Evolutionary conservation across 768 basidiomycete genomes (phyloP).

Genomic region (Ramaria rubella): DNA sequence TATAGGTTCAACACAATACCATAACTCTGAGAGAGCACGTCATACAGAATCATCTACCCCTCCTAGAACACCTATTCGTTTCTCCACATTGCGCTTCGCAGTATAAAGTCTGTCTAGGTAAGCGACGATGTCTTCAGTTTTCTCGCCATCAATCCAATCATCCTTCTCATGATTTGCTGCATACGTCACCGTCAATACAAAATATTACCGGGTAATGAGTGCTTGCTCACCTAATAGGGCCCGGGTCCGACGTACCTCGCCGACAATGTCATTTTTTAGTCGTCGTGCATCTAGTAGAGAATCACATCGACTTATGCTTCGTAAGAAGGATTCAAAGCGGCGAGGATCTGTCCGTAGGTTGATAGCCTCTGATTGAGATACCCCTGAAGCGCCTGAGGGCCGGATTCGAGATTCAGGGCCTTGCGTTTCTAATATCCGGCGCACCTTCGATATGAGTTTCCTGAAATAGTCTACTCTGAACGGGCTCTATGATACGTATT

Average conservation of each 20-base stretch:
- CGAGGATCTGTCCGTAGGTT: conserved; percentile 74
- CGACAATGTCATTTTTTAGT: conserved; percentile 84
- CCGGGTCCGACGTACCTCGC: conserved; percentile 83
- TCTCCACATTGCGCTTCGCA: conserved; percentile 82
- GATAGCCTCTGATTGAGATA: conserved; percentile 57
- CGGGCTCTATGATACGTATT: not conserved
- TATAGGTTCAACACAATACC: not conserved
- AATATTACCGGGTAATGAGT: not conserved
- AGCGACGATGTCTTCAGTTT: conserved; percentile 76
- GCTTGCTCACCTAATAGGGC: conserved; percentile 52
- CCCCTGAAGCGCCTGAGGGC: conserved; percentile 26
- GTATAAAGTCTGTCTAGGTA: conserved; percentile 85
- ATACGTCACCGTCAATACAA: not conserved
- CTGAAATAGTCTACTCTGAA: conserved; percentile 29
- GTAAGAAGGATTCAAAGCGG: conserved; percentile 87
- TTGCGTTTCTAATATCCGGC: conserved; percentile 77
- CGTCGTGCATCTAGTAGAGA: conserved; percentile 85
- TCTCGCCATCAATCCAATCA: conserved; percentile 83
- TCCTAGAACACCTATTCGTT: conserved; percentile 75
- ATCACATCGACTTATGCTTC: conserved; percentile 73
- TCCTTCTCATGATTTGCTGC: conserved; percentile 80
- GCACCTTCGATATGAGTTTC: conserved; percentile 81
- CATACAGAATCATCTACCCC: conserved; percentile 59
- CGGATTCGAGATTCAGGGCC: conserved; percentile 44
- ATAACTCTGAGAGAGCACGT: not conserved